A percentile compares a stretch with the other conserved stretches of the same genome.
Evolutionary conservation across 305 asterid species (phyloP).

Genomic region (Rubia peregrina): DNA sequence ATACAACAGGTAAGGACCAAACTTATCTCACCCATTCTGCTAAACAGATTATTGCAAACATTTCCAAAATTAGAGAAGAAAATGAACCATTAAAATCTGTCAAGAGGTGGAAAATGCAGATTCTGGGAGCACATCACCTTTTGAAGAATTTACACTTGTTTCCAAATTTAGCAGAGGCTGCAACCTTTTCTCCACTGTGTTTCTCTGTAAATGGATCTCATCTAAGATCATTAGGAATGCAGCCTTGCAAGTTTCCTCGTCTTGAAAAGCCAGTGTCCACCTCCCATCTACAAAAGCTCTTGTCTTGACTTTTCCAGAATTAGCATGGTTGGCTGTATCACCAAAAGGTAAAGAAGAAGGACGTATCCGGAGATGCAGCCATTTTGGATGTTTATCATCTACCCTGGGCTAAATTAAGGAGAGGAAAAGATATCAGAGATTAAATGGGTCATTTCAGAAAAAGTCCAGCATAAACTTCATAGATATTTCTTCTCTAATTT

Average conservation of each 20-base stretch:
- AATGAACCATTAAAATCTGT: conserved; percentile 17
- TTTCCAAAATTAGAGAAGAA: conserved; percentile 10
- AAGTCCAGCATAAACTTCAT: not conserved
- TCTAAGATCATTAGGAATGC: conserved; percentile 67
- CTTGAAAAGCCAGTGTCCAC: conserved; percentile 91
- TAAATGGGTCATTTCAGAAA: not conserved
- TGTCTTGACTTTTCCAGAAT: conserved; percentile 51
- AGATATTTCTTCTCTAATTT: not conserved
- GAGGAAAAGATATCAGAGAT: conserved; percentile 15
- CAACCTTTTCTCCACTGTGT: conserved; percentile 57
- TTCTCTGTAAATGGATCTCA: conserved; percentile 49
- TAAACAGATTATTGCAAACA: conserved; percentile 18
- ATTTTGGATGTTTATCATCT: conserved; percentile 71
- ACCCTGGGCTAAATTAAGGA: conserved; percentile 56
- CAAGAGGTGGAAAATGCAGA: conserved; percentile 22
- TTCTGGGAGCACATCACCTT: conserved; percentile 21
- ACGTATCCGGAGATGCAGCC: conserved; percentile 96
- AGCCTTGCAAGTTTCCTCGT: conserved; percentile 60
- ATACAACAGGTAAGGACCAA: conserved; percentile 34
- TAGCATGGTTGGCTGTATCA: conserved; percentile 35
- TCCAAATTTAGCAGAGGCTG: conserved; percentile 57
- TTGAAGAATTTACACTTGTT: conserved; percentile 26
- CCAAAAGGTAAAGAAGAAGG: conserved; percentile 62
- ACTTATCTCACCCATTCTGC: conserved; percentile 28
- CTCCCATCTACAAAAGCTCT: conserved; percentile 86